Conservation (phyloP, 768 basidiomycete species). For the Galerina sulciceps region DNA sequence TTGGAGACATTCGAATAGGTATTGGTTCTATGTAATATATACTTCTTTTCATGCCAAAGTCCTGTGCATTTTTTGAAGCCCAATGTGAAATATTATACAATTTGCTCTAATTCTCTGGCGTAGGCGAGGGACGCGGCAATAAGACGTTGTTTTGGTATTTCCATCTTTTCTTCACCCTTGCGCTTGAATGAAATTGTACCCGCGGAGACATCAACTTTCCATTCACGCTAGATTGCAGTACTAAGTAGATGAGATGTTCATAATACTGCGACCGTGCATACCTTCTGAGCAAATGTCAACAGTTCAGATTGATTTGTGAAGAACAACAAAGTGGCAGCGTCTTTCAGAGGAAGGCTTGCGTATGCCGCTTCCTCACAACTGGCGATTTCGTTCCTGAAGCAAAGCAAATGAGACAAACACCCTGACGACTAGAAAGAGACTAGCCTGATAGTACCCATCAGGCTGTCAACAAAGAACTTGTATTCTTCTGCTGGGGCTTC, state of each 20-base stretch:
- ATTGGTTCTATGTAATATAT: slow-evolving; percentile 23
- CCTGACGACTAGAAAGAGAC: not conserved
- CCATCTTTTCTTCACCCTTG: slow-evolving; percentile 80
- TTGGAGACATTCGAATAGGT: slow-evolving; percentile 63
- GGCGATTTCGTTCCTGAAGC: slow-evolving; percentile 88
- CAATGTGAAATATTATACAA: slow-evolving; percentile 63
- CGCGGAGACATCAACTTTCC: slow-evolving; percentile 78
- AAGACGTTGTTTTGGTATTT: slow-evolving; percentile 85
- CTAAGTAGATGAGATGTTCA: slow-evolving; percentile 4
- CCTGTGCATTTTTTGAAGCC: slow-evolving; percentile 18
- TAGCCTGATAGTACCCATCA: slow-evolving; percentile 94
- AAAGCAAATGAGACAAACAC: not conserved
- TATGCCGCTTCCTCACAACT: slow-evolving; percentile 96
- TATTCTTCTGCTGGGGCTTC: slow-evolving; percentile 94
- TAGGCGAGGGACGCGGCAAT: slow-evolving; percentile 79
- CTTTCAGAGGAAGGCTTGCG: slow-evolving; percentile 85
- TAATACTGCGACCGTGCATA: slow-evolving; percentile 27
- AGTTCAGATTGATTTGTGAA: slow-evolving; percentile 84
- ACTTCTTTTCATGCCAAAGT: slow-evolving; percentile 10
- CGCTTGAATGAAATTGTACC: slow-evolving; percentile 77
- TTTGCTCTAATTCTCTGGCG: slow-evolving; percentile 89
- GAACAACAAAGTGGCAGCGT: slow-evolving; percentile 91
- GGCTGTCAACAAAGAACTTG: slow-evolving; percentile 89
- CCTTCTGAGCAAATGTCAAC: slow-evolving; percentile 80
- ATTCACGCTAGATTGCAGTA: slow-evolving; percentile 63